Percentiles rank a stretch among this genome's conserved stretches.
phyloP scores from a whole-genome alignment of 768 basidiomycete species.

The Leucogyrophana mollusca region DNA sequence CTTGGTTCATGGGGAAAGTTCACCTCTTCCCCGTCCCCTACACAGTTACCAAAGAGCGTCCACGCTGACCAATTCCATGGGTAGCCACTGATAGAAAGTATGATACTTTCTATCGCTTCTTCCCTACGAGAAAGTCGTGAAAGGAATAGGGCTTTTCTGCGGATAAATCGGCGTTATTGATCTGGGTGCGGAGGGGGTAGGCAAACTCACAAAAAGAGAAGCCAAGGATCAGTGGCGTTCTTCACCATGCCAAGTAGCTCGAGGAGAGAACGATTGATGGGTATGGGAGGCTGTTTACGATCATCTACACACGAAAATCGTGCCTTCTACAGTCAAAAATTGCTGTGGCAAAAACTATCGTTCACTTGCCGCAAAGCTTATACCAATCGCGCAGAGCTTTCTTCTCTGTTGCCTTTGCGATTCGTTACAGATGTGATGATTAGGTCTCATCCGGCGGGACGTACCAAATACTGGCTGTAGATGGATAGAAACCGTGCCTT shows the following conservation, averaged over 20 bases:
- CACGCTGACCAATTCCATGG: conserved; percentile 98
- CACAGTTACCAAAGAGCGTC: conserved; percentile 75
- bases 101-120: conserved; percentile 79
- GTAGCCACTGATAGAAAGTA: conserved; percentile 73
- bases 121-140: conserved; percentile 76
- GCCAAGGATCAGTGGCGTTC: conserved; percentile 70
- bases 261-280: conserved; percentile 58
- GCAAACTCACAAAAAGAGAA: conserved; percentile 72
- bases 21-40: conserved; percentile 87
- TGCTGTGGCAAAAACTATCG: no score
- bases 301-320: conserved; percentile 44
- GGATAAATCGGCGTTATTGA: conserved; percentile 1
- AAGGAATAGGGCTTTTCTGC: conserved; percentile 82
- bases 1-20: conserved; percentile 4
- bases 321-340: neutral
- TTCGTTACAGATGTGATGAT: conserved; percentile 3
- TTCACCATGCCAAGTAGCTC: conserved; percentile 61
- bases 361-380: conserved; percentile 67
- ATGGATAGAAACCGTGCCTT: conserved; percentile 75
- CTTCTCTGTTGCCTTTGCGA: conserved; percentile 73
- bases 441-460: conserved; percentile 23
- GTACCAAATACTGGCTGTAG: conserved; percentile 86
- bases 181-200: neutral
- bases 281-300: conserved; percentile 64
- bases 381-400: conserved; percentile 84